Percentiles rank a stretch among this genome's conserved stretches.
phyloP scores from a whole-genome alignment of 2,329 filamentous ascomycete genomes.

The Pseudogymnoascus sp. region DNA sequence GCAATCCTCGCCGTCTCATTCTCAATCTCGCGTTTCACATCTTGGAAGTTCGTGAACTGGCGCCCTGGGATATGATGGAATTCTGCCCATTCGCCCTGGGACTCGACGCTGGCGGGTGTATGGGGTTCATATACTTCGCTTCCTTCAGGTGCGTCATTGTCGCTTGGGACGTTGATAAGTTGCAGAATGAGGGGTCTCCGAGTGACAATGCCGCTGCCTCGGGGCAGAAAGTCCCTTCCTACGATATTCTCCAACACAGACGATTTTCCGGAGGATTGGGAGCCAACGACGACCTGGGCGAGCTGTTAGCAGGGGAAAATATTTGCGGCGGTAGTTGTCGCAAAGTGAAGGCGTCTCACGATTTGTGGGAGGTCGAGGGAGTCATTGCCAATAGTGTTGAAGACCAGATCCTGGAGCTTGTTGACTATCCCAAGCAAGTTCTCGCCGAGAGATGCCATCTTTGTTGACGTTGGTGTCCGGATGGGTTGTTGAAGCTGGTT shows the following conservation, averaged over 20 bases:
- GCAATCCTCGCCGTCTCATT: constrained; percentile 92
- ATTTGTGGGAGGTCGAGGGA: constrained; percentile 97
- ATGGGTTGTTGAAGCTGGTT: constrained; percentile 12
- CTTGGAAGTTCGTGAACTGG: constrained; percentile 82
- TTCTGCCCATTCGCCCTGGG: constrained; percentile 76
- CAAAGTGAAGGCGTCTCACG: constrained; percentile 49
- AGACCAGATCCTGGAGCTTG: constrained; percentile 96
- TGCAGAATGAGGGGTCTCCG: constrained; percentile 90
- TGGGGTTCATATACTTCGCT: constrained; percentile 66
- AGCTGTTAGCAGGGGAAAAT: constrained; percentile 20
- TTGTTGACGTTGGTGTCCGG: constrained; percentile 11
- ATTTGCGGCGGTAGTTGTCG: not conserved
- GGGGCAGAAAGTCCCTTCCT: constrained; percentile 90
- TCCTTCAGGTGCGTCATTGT: constrained; percentile 61
- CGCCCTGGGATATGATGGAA: constrained; percentile 92
- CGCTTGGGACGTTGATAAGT: constrained; percentile 87
- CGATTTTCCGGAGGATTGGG: constrained; percentile 96
- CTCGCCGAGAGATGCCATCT: constrained; percentile 91
- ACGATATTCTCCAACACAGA: constrained; percentile 99
- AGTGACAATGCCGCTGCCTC: constrained; percentile 94
- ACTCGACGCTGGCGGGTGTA: constrained; percentile 65
- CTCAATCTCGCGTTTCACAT: constrained; percentile 95
- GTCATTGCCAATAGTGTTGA: constrained; percentile 99
- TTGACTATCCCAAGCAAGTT: constrained; percentile 94
- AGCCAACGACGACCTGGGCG: constrained; percentile 87